Evolutionary conservation across 140 eudicot species (phyloP).

Genomic region (Cichorium intybus): DNA sequence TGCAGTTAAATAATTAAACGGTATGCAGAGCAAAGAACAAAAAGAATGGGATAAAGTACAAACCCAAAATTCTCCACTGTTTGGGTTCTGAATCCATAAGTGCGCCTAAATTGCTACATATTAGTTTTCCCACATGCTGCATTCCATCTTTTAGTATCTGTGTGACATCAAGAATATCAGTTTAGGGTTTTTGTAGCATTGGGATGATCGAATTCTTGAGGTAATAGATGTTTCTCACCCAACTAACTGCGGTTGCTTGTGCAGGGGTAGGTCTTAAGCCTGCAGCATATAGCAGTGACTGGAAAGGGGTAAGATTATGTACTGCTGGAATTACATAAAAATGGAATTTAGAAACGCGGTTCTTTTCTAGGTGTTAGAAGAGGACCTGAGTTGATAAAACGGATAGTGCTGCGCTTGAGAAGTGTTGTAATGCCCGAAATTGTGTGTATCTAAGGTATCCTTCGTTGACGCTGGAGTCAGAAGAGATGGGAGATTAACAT

Average conservation of each 20-base stretch:
- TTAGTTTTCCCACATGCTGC: conserved; percentile 89
- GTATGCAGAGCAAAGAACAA: not conserved
- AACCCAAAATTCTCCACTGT: conserved; percentile 89
- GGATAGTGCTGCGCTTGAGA: conserved; percentile 82
- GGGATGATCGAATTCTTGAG: not conserved
- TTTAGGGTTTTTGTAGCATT: not conserved
- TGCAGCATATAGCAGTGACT: conserved; percentile 98
- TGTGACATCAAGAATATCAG: conserved; percentile 5
- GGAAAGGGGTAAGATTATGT: conserved; percentile 51
- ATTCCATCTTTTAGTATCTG: conserved; percentile 94
- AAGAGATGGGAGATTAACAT: conserved; percentile 11
- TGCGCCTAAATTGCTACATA: conserved; percentile 94
- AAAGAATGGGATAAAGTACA: conserved; percentile 29
- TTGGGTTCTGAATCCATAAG: conserved; percentile 98
- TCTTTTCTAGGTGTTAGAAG: conserved; percentile 21
- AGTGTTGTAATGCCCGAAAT: conserved; percentile 90
- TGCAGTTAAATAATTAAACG: not conserved
- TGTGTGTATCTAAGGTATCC: conserved; percentile 96
- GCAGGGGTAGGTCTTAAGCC: conserved; percentile 99
- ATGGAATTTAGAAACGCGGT: conserved; percentile 8
- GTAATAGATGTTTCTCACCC: conserved; percentile 53
- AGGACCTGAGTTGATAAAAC: conserved; percentile 98
- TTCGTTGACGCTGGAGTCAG: conserved; percentile 76
- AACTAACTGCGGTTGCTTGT: conserved; percentile 97
- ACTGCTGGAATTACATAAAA: not conserved